Conservation (phyloP, 495 filamentous ascomycete species). For the Hypoxylon cercidicola region DNA sequence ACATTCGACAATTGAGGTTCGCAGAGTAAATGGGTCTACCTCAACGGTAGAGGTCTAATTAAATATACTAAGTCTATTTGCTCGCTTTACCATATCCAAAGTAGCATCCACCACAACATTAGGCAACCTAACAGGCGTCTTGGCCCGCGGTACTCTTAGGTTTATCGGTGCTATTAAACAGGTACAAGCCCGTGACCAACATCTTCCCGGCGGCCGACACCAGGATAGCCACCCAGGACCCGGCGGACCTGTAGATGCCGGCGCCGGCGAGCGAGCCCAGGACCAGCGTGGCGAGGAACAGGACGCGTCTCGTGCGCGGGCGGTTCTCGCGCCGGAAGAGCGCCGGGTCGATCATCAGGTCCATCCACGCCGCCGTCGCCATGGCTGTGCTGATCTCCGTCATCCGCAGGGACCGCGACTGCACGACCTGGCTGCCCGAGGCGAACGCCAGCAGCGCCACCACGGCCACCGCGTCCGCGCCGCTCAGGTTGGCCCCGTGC, state of each 20-base stretch:
- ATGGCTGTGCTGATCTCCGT: slow-evolving; percentile 74
- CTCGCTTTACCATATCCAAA: slow-evolving; percentile 1
- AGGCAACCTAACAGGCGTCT: slow-evolving; percentile 25
- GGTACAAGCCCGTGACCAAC: slow-evolving; percentile 56
- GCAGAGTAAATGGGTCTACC: no score
- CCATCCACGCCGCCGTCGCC: slow-evolving; percentile 72
- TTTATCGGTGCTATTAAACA: slow-evolving; percentile 54
- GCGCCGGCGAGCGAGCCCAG: slow-evolving; percentile 66
- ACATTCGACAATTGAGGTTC: no score
- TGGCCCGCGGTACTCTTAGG: slow-evolving; percentile 34
- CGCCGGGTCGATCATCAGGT: slow-evolving; percentile 65
- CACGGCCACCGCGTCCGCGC: slow-evolving; percentile 51
- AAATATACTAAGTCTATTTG: neutral
- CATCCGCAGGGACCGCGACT: slow-evolving; percentile 63
- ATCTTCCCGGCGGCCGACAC: slow-evolving; percentile 58
- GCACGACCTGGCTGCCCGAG: slow-evolving; percentile 68
- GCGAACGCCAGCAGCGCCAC: slow-evolving; percentile 65
- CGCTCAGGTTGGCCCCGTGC: slow-evolving; percentile 46
- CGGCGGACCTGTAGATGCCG: slow-evolving; percentile 53
- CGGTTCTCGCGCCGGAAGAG: slow-evolving; percentile 59
- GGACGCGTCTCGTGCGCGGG: slow-evolving; percentile 60
- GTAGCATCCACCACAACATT: neutral
- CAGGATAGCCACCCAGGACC: slow-evolving; percentile 55
- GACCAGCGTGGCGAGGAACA: slow-evolving; percentile 62
- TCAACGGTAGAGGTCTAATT: neutral